These are phyloP conservation scores for Trichocomaceae sp. DNA, from an alignment of 2,329 filamentous ascomycete genomes.

Conservation along the genomic window DNA sequence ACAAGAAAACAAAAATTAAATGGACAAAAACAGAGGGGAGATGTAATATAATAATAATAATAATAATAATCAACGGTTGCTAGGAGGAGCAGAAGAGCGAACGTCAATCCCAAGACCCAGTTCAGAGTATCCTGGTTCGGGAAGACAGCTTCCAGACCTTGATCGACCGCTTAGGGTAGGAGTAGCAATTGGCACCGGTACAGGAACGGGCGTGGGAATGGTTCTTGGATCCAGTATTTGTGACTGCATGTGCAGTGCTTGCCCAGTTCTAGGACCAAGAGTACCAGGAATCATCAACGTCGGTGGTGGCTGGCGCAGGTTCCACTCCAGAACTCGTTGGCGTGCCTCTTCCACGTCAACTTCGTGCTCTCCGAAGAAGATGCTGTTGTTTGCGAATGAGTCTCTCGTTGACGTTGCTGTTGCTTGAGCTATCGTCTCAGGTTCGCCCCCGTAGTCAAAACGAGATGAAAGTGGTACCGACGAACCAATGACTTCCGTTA, in stretches of 20 bases:
- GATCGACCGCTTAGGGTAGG: conserved; percentile 17
- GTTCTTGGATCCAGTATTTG: conserved; percentile 7
- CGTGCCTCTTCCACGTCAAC: conserved; percentile 27
- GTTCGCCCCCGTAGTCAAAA: conserved; percentile 14
- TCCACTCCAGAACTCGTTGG: conserved; percentile 21
- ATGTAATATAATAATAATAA: background rate
- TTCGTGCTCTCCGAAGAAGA: conserved; percentile 24
- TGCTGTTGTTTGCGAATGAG: conserved; percentile 9
- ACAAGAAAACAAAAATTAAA: background rate
- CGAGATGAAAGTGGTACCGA: conserved; percentile 13
- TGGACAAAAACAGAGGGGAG: background rate
- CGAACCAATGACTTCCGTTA: background rate
- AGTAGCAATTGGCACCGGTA: background rate
- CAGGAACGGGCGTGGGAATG: background rate
- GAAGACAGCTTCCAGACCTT: conserved; percentile 28
- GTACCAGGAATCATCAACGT: background rate
- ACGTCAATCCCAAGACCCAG: conserved; percentile 17
- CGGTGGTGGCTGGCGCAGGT: conserved; percentile 6
- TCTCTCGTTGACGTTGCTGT: background rate
- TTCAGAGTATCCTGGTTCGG: conserved; percentile 21
- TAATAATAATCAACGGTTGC: background rate
- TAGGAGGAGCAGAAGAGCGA: background rate
- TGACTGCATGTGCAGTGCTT: conserved; percentile 8
- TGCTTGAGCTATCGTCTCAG: background rate
- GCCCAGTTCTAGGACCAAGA: conserved; percentile 5